Evolutionary conservation across 495 filamentous ascomycete genomes (phyloP).

Genomic region (Aspergillus mulundensis): DNA sequence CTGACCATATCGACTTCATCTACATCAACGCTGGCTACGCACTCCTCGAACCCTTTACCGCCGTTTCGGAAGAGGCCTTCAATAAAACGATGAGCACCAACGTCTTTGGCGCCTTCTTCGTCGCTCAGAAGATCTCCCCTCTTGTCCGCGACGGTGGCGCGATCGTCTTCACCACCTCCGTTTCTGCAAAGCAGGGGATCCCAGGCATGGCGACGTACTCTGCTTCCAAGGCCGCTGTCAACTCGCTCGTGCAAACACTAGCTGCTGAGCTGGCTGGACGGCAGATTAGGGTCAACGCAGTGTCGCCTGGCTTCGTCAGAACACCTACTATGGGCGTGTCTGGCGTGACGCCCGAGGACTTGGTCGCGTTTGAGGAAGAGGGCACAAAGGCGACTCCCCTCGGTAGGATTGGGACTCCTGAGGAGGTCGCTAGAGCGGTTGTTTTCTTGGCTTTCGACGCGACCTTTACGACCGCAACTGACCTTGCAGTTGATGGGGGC

Average conservation of each 20-base stretch:
- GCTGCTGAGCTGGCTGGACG: constrained; percentile 6
- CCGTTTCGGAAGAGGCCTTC: constrained; percentile 8
- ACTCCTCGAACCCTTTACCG: constrained; percentile 5
- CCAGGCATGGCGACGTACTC: constrained; percentile 8
- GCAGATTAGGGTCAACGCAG: constrained; percentile 10
- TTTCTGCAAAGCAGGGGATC: constrained; percentile 4
- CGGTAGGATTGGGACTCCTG: constrained; percentile 1
- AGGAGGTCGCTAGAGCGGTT: constrained; percentile 9
- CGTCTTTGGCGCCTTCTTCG: constrained; percentile 15
- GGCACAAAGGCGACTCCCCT: constrained; percentile 3
- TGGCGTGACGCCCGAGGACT: constrained; percentile 1
- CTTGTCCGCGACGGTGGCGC: constrained; percentile 8
- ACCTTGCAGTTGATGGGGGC: constrained; percentile 8
- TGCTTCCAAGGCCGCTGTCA: constrained; percentile 2
- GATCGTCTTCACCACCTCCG: constrained; percentile 14
- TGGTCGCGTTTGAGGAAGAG: constrained; percentile 7
- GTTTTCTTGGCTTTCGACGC: constrained; percentile 10
- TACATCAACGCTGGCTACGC: constrained; percentile 14
- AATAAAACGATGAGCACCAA: constrained; percentile 10
- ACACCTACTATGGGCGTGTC: constrained; percentile 12
- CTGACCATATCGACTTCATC: constrained; percentile 3
- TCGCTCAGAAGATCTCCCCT: constrained; percentile 4
- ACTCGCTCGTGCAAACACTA: constrained; percentile 8
- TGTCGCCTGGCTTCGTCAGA: constrained; percentile 9
- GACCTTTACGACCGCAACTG: constrained; percentile 7